Base-by-base conservation (phyloP, 2,329 filamentous ascomycete genomes). In the Sporothrix globosa region DNA sequence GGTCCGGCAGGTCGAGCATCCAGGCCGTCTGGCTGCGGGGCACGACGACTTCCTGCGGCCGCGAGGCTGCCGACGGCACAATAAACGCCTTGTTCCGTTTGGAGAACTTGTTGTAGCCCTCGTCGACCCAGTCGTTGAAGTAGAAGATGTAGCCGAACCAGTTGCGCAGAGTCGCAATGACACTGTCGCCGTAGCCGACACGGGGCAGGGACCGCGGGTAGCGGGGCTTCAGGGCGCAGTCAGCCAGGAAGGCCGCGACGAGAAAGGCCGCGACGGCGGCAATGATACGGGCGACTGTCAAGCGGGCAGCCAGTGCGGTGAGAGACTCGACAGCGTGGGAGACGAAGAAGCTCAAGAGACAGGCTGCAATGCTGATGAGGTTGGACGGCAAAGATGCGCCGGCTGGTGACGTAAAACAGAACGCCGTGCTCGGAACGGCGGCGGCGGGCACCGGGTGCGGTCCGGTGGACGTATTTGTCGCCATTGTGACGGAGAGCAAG, bases 1-100 rank as follows among this genome's bases (percentile, higher is more conserved):
- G 74, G 69, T 84, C 83, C n/a, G 83, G 82, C 73, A 82, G 80
- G 54, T 83, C 81, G 71, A 84, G 79, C 75, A 84, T 79, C 83
- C 83, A 85, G 10, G 77, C 74, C 10, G 82, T 79, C 74, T 83
- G 81, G 0, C 78, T 79, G 3, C 76, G 78, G 2, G 83, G 83
- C 4, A 85, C 76, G 66, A 85, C 79, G 52, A 85, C 79, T 58
- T 84, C 82, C 27, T 80, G 77, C 0, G 81, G 78, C 2, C 80
- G 78, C 9, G 79, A 79, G 0, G 82, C 78, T 4, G 81, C 78
- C 0, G 81, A 78, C 1, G 82, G 82, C 0, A 81, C 77, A 17
- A 83, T 77, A 67, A 84, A 84, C 0, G 82, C 76, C 58, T 78
- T 75, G 44, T 78, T 79, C 3, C 79, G 76, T 68, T 82, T 83